phyloP scores from a whole-genome alignment of 2,329 filamentous ascomycete species.

The Monilinia polystroma region DNA sequence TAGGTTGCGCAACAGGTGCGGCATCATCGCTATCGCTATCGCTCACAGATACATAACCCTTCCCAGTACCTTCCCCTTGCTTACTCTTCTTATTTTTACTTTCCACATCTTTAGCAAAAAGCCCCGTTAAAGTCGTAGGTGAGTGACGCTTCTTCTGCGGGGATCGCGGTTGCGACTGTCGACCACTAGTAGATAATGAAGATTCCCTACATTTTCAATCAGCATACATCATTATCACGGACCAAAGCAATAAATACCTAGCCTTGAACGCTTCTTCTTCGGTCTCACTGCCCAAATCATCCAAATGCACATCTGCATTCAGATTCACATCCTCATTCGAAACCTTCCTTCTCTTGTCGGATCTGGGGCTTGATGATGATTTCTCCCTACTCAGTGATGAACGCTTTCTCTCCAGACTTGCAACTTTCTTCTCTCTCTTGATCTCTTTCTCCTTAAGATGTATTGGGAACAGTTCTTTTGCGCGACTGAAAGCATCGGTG shows the following conservation, averaged over 20 bases:
- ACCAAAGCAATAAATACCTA: conserved; percentile 7
- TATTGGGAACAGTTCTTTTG: conserved; percentile 48
- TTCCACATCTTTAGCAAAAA: conserved; percentile 29
- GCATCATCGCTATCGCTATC: conserved; percentile 31
- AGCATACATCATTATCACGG: background rate
- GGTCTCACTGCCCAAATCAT: conserved; percentile 23
- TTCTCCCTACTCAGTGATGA: conserved; percentile 33
- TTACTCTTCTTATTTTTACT: conserved; percentile 21
- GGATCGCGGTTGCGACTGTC: conserved; percentile 26
- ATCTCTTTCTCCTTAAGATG: conserved; percentile 45
- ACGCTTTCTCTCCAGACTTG: conserved; percentile 32
- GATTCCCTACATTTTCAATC: conserved; percentile 29
- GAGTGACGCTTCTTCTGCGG: conserved; percentile 20
- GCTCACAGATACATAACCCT: conserved; percentile 32
- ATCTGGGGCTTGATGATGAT: conserved; percentile 28
- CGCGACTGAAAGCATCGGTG: conserved; percentile 50
- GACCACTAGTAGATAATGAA: conserved; percentile 29
- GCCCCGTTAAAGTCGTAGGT: conserved; percentile 28
- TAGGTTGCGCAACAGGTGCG: conserved; percentile 11
- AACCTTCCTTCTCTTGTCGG: conserved; percentile 35
- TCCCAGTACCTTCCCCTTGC: conserved; percentile 17
- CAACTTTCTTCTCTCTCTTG: conserved; percentile 39
- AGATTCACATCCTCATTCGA: conserved; percentile 25
- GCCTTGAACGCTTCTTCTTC: conserved; percentile 4
- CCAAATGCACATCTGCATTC: conserved; percentile 26